Conservation (phyloP, 352 stramenopile species). For the Thalassiosira mediterranea region DNA sequence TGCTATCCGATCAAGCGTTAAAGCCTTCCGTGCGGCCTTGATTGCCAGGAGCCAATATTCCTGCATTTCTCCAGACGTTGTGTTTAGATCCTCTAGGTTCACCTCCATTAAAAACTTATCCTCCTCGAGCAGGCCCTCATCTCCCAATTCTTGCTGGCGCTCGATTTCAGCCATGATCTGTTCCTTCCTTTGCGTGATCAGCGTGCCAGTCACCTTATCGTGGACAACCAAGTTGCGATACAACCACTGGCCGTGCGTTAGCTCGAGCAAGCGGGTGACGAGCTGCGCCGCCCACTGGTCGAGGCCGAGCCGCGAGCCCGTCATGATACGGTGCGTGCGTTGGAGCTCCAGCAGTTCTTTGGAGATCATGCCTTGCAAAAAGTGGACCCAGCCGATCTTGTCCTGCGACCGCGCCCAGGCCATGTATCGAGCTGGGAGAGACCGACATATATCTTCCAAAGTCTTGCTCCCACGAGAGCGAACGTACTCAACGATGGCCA, state of each 20-base stretch:
- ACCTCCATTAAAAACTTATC: conserved; percentile 11
- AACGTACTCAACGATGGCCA: background rate
- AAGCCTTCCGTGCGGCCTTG: conserved; percentile 1
- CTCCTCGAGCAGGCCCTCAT: background rate
- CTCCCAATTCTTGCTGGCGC: background rate
- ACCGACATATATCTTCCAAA: background rate
- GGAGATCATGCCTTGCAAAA: conserved; percentile 29
- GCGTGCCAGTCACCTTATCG: conserved; percentile 12
- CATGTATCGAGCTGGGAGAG: background rate
- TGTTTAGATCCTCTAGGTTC: conserved; percentile 7
- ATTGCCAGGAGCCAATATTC: conserved; percentile 16
- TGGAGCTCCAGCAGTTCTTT: conserved; percentile 8
- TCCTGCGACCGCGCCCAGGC: conserved; percentile 13
- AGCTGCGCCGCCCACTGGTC: conserved; percentile 4
- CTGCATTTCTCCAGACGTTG: conserved; percentile 5
- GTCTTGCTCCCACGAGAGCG: background rate
- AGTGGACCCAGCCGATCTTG: conserved; percentile 23
- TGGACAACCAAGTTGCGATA: conserved; percentile 23
- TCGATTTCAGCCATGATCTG: background rate
- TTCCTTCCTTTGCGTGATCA: conserved; percentile 6
- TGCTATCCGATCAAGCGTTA: no score
- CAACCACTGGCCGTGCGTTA: conserved; percentile 16
- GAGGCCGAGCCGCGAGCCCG: background rate
- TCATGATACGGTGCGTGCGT: background rate
- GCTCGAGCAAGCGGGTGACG: conserved; percentile 10